Base-by-base conservation (phyloP, 2,329 filamentous ascomycete genomes). In the Boeremia lycopersici region DNA sequence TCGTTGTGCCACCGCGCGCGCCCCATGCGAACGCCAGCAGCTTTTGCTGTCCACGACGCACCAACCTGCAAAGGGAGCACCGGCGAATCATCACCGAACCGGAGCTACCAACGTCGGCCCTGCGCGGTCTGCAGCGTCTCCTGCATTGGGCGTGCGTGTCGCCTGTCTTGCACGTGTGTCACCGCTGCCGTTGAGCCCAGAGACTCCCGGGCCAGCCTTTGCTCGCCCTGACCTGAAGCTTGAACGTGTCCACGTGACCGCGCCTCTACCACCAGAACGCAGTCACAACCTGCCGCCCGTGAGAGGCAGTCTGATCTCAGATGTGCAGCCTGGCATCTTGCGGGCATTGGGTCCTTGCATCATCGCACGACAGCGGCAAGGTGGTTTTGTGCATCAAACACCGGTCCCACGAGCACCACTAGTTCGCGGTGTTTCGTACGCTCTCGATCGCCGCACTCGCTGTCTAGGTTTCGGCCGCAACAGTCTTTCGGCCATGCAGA, bases 91-190 rank as follows among this genome's bases (percentile, higher is more conserved):
- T 11, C 31, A 46, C 52, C 41, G 29, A 47, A 31, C 13, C 31
- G 36, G 52, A 35, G 30, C 26, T n/a, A 25, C 41, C 52, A 19
- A 40, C 26, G 42, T 45, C 52, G 31, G 43, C 46, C 52, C 52
- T 46, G 52, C 46, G 31, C 36, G 17, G 41, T 35, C 40, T 55
- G 41, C 35, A 46, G 46, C 34, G 31, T 46, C 52, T 55, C 46
- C 46, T 50, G 52, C 52, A 47, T 55, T 46, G 35, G 40, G 41
- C 25, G 33, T 11, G 35, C 46, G 28, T 30, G 4, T 30, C 19
- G n/a, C 34, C 35, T 25, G 36, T 15, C 36, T 46, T 15, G 41
- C 52, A 55, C 36, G 41, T 40, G 40, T 49, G 17, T 23, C 29
- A 34, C 26, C 17, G 12, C 29, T 30, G 19, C 5, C 19, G 5